Evolutionary conservation across 208 protist species (phyloP), one percentile per base, ranked within the genome.

Genomic region (Angomonas ambiguus): DNA sequence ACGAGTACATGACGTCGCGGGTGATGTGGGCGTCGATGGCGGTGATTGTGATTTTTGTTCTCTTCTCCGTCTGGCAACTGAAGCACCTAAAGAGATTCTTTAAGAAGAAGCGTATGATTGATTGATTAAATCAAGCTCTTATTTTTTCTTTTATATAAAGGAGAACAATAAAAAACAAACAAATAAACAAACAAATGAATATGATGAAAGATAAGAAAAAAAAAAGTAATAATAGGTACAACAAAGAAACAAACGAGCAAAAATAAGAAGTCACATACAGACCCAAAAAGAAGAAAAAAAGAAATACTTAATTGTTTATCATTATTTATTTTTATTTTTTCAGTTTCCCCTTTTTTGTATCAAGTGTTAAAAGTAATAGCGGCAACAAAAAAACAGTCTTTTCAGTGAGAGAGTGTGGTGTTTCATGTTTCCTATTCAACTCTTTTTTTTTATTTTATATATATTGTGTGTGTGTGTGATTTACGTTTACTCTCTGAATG

Each of bases 101-200:
- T 73, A 72, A 78, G 35, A 93, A 91, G 76, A 96, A 96, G 77
- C 82, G 91, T 55, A 88, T 96, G 74, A 96, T 96, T 70, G 91
- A 96, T 63, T 96, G n/a, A n/a, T n/a, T n/a, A n/a, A n/a, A n/a
- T n/a, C n/a, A n/a, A n/a, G n/a, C n/a, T n/a, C 13, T 58, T 58
- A 1, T 58, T 25, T 16, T 59, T 59, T 59, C 35, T 59, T 59
- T 59, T 59, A 2, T 59, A 27, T 53, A 64, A 64, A 49, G 51
- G 33, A 64, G 33, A 64, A 49, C 30, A 27, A 66, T 3, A 18
- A 62, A 5, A 51, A 28, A 51, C 11, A 65, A 2, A 51, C 48
- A 28, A 51, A 65, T 51, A 51, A 65, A 65, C 16, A 51, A 51
- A 65, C 18, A 2, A 11, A 59, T 2, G 35, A 2, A 16, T 59